Percentiles rank a stretch among this genome's conserved stretches.
phyloP scores from a whole-genome alignment of 2,329 filamentous ascomycete genomes.

The Phialophora chinensis region DNA sequence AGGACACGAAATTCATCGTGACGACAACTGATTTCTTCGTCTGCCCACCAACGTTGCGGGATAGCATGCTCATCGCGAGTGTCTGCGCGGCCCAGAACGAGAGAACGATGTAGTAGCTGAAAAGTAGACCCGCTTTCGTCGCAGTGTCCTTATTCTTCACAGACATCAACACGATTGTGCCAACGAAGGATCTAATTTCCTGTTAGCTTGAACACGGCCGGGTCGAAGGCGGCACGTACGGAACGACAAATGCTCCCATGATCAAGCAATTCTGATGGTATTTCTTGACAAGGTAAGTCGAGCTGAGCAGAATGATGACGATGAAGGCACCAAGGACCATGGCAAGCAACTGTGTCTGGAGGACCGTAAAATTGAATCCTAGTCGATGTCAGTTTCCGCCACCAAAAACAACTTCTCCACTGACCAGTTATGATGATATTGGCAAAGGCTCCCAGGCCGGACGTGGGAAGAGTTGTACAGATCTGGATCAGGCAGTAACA shows the following conservation, averaged over 20 bases:
- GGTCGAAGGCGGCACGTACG: background rate
- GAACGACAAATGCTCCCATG: background rate
- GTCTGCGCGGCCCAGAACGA: conserved; percentile 79
- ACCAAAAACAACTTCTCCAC: background rate
- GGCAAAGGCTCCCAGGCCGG: conserved; percentile 73
- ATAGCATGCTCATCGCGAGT: conserved; percentile 69
- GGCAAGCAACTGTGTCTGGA: background rate
- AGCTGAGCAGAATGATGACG: background rate
- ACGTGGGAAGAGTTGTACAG: conserved; percentile 75
- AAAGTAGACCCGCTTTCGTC: conserved; percentile 55
- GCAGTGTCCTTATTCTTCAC: background rate
- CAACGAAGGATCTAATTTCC: background rate
- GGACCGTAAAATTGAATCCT: conserved; percentile 5
- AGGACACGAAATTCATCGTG: conserved; percentile 72
- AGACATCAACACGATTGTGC: background rate
- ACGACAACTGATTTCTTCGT: conserved; percentile 74
- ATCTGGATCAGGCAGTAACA: conserved; percentile 70
- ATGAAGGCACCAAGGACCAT: background rate
- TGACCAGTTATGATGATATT: conserved; percentile 51
- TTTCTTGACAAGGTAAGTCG: background rate
- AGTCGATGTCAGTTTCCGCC: background rate
- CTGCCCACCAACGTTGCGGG: conserved; percentile 72
- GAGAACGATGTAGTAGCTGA: conserved; percentile 76
- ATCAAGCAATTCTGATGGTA: background rate
- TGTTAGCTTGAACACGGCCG: background rate